Percentiles rank a stretch among this genome's conserved stretches.
phyloP scores from a whole-genome alignment of 1,139 yeast genomes.

The Kodamaea derodonti region DNA sequence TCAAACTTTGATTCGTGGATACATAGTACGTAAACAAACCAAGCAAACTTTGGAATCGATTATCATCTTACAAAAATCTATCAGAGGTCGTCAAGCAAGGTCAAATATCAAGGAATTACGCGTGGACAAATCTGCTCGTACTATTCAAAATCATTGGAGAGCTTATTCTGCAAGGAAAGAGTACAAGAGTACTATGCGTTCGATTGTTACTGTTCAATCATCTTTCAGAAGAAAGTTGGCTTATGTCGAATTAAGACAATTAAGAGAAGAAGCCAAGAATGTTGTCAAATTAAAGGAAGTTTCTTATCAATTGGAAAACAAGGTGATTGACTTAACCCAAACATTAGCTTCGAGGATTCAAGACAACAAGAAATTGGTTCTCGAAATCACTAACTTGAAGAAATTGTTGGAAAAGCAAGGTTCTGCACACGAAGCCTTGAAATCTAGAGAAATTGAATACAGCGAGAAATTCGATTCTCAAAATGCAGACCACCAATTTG shows the following conservation, averaged over 20 bases:
- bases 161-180: conserved; percentile 50
- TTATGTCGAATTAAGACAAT: conserved; percentile 52
- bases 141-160: conserved; percentile 67
- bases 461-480: conserved; percentile 43
- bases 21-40: conserved; percentile 47
- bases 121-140: conserved; percentile 59
- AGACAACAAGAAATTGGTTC: conserved; percentile 71
- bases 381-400: conserved; percentile 57
- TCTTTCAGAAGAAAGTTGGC: conserved; percentile 77
- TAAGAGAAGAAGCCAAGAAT: conserved; percentile 84
- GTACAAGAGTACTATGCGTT: conserved; percentile 38
- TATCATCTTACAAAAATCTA: conserved; percentile 58
- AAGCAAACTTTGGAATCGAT: conserved; percentile 46
- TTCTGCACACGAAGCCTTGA: conserved; percentile 53
- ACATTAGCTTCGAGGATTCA: conserved; percentile 70
- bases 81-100: conserved; percentile 66
- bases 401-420: conserved; percentile 55
- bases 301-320: conserved; percentile 88
- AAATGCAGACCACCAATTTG: conserved; percentile 46
- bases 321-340: conserved; percentile 92
- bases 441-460: conserved; percentile 54
- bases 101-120: conserved; percentile 43
- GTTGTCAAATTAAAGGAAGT: conserved; percentile 88
- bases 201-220: conserved; percentile 73
- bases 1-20: conserved; percentile 74